Conservation (phyloP, 441 rosid genomes). For the Pelargonium australe region DNA sequence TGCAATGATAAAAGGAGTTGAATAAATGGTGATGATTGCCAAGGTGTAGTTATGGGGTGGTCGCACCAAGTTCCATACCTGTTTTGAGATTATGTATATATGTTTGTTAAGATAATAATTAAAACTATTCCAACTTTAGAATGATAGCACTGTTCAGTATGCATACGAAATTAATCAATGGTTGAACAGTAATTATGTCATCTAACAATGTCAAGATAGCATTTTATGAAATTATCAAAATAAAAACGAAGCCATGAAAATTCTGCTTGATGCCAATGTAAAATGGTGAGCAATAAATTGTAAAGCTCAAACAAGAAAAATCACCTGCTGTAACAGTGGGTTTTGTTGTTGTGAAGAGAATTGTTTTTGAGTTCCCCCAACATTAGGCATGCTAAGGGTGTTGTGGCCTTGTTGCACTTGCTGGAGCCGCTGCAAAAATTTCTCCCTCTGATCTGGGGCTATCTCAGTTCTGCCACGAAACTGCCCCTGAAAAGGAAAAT, state of each 20-base stretch:
- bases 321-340: slow-evolving; percentile 84
- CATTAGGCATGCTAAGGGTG: slow-evolving; percentile 68
- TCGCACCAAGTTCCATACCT: slow-evolving; percentile 1
- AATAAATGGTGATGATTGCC: background rate
- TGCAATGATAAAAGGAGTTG: no score
- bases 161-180: background rate
- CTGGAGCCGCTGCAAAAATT: slow-evolving; percentile 73
- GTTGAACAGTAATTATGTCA: background rate
- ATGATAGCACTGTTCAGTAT: background rate
- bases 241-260: background rate
- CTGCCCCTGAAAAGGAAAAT: slow-evolving; percentile 45
- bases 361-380: slow-evolving; percentile 79
- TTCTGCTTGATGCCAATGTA: background rate
- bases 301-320: slow-evolving; percentile 15
- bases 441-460: slow-evolving; percentile 91
- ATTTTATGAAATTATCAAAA: background rate
- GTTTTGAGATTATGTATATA: background rate
- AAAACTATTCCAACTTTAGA: slow-evolving; percentile 5
- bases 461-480: slow-evolving; percentile 89
- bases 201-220: background rate
- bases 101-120: background rate
- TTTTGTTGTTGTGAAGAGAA: slow-evolving; percentile 76
- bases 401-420: slow-evolving; percentile 83
- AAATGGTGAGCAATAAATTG: slow-evolving; percentile 7
- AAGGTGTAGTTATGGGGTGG: background rate